These are phyloP conservation scores for Monosporascus sp. DNA, from an alignment of 2,329 filamentous ascomycete species.

Conservation along the genomic window DNA sequence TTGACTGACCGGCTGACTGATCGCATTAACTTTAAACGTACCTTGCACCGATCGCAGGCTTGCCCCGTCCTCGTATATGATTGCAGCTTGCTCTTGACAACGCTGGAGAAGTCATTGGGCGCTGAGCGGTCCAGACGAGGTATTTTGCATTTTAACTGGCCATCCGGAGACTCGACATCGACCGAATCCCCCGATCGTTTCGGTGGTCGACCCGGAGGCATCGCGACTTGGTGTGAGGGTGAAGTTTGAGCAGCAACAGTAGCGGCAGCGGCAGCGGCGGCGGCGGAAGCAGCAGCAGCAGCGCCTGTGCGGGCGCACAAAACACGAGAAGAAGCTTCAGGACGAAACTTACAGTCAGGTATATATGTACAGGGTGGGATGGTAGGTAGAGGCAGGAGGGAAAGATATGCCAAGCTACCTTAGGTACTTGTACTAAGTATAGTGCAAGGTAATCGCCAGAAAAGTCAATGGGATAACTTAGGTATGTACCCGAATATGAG, in stretches of 20 bases:
- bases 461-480: no score
- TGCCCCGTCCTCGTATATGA: slow-evolving; percentile 66
- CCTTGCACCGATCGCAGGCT: slow-evolving; percentile 86
- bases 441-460: no score
- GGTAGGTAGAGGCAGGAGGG: no score
- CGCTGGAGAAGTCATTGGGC: slow-evolving; percentile 46
- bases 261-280: not conserved
- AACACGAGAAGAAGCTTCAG: no score
- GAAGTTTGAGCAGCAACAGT: not conserved
- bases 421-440: no score
- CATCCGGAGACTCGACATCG: slow-evolving; percentile 30
- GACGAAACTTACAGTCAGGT: no score
- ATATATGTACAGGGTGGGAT: no score
- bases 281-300: no score
- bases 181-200: slow-evolving; percentile 40
- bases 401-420: no score
- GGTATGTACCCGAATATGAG: not conserved
- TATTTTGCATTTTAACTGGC: slow-evolving; percentile 39
- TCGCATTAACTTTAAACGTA: slow-evolving; percentile 32
- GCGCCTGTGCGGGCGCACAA: no score
- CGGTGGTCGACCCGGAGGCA: slow-evolving; percentile 36
- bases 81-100: slow-evolving; percentile 51
- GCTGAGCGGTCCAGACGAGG: slow-evolving; percentile 41
- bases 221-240: slow-evolving; percentile 13
- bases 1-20: not conserved